phyloP scores from a whole-genome alignment of 2,329 filamentous ascomycete species.

The Alternaria alternata region DNA sequence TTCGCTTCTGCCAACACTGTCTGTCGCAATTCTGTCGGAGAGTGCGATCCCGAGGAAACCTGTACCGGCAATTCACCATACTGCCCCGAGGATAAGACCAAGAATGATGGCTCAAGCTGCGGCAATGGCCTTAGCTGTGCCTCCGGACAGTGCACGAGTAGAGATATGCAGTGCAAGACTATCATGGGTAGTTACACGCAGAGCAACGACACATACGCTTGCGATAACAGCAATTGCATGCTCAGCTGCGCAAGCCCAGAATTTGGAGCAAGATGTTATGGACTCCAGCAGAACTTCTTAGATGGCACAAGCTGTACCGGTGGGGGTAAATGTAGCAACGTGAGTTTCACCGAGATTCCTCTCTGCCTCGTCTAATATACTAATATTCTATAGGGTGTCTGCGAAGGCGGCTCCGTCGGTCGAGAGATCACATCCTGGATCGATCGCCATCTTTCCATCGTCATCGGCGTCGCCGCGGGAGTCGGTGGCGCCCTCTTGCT shows the following conservation, averaged over 20 bases:
- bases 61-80: constrained; percentile 76
- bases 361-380: neutral
- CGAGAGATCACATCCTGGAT: constrained; percentile 81
- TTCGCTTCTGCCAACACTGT: constrained; percentile 73
- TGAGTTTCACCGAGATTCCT: constrained; percentile 48
- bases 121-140: constrained; percentile 79
- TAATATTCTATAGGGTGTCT: constrained; percentile 66
- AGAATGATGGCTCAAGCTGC: constrained; percentile 75
- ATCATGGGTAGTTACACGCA: constrained; percentile 78
- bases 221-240: constrained; percentile 74
- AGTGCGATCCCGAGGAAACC: constrained; percentile 84
- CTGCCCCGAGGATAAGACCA: constrained; percentile 77
- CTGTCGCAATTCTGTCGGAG: constrained; percentile 80
- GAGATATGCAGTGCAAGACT: constrained; percentile 86
- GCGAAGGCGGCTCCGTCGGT: constrained; percentile 72
- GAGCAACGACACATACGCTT: constrained; percentile 81
- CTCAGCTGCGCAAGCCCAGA: constrained; percentile 78
- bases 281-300: constrained; percentile 88
- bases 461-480: constrained; percentile 78
- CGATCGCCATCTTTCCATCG: constrained; percentile 75
- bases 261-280: constrained; percentile 73
- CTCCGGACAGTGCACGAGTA: constrained; percentile 92
- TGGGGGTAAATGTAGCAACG: constrained; percentile 78
- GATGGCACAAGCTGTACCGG: constrained; percentile 88
- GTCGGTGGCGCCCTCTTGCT: constrained; percentile 75